These are phyloP conservation scores for Hebeloma cylindrosporum DNA, from an alignment of 768 basidiomycete species.

Conservation along the genomic window DNA sequence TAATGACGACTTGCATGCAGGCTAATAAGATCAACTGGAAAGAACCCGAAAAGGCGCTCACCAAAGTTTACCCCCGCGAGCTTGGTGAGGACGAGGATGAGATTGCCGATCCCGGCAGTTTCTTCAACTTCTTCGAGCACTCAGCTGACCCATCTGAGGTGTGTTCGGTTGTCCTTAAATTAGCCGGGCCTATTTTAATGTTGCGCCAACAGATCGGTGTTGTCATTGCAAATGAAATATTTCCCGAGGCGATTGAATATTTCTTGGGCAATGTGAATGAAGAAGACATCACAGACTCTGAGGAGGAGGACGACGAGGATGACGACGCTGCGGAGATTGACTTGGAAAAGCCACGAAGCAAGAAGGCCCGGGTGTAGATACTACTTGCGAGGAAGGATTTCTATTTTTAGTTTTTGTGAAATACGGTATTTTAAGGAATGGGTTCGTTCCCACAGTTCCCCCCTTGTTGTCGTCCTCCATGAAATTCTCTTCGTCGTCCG, in stretches of 20 bases:
- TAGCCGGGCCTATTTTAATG: constrained; percentile 1
- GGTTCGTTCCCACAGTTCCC: constrained; percentile 18
- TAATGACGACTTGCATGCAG: constrained; percentile 32
- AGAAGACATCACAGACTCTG: constrained; percentile 62
- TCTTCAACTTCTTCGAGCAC: constrained; percentile 86
- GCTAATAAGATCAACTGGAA: constrained; percentile 79
- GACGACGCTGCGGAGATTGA: constrained; percentile 87
- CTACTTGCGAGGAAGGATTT: constrained; percentile 2
- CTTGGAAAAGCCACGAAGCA: constrained; percentile 77
- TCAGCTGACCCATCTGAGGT: constrained; percentile 68
- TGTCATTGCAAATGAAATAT: constrained; percentile 73
- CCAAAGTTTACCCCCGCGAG: constrained; percentile 74
- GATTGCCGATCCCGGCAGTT: constrained; percentile 69
- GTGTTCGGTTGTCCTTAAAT: constrained; percentile 26
- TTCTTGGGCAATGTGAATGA: constrained; percentile 69
- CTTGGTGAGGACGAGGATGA: constrained; percentile 63
- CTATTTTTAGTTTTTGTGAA: constrained; percentile 16
- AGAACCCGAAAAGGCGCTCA: constrained; percentile 70
- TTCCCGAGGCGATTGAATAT: constrained; percentile 78
- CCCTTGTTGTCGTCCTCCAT: constrained; percentile 26
- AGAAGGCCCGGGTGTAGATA: constrained; percentile 65
- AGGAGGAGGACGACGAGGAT: constrained; percentile 63
- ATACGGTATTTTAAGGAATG: constrained; percentile 7
- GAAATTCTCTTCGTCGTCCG: constrained; percentile 31
- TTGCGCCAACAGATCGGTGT: constrained; percentile 60